Base-by-base conservation (phyloP, 1,284 basidiomycete species). In the Wolfiporia cocos region DNA sequence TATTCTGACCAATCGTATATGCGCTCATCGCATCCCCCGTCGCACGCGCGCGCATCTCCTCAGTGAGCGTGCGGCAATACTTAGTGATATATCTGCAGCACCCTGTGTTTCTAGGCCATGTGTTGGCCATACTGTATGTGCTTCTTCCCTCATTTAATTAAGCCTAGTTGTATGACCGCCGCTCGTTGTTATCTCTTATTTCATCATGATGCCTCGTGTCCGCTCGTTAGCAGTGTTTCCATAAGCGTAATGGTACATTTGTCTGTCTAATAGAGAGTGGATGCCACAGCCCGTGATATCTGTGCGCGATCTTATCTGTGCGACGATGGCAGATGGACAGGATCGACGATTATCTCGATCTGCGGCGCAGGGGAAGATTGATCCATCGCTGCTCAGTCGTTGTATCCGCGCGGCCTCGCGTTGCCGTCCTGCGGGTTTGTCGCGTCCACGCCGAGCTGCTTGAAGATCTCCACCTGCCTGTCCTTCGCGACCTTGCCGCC, bases 401-500 rank as follows among this genome's bases (percentile, higher is more conserved):
- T 81, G 62, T 81, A 84, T 14, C 81, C 77, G 35, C 70, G 68
- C 45, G 69, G 58, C 47, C 69, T 69, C 45, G 56, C 51, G 41
- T 48, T 41, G 19, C 50, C 56, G 19, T 55, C 64, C 34, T 47
- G 58, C 51, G 29, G 52, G 46, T 47, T 61, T 48, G 50, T 69
- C 43, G 52, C 46, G 14, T 67, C 64, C 39, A 82, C 50, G 5
- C 80, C 81, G 49, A 75, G 71, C 58, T 77, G 66, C 57, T 70
- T 74, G 78, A 77, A 84, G 38, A 83, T 67, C 52, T 77, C 81
- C 23, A 76, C 46, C 61, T 82, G 80, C 32, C 78, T 66, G 59
- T 86, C 82, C 50, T 77, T 76, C 1, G 81, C 81, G 34, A 66
- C 54, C 56, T 78, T 80, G n/a, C 82, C 81, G 51, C 69, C 56